Base-by-base conservation (phyloP, 2,329 filamentous ascomycete species). In the Colletotrichum orchidophilum region DNA sequence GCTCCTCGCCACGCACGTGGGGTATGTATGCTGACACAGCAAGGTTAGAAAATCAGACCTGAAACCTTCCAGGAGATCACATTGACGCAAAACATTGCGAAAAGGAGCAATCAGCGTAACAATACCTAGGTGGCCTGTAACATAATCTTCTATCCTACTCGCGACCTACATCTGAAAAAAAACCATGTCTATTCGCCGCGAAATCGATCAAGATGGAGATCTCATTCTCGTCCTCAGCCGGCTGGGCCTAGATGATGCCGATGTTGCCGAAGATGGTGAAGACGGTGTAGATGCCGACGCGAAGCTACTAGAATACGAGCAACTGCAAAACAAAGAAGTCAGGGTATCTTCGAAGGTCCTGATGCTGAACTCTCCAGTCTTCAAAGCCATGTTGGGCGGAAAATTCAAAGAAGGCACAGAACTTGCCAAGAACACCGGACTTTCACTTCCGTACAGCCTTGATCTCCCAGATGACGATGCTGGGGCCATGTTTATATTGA, bases 401-500 rank as follows among this genome's bases (percentile, higher is more conserved):
- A 73, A 66, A 27, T 78, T 77, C 52, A 71, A 59, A 13, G 76
- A 78, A 54, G 76, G 72, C 9, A 35, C 69, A 1, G 54, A 62
- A 5, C 69, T 77, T 3, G 60, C 50, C 26, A 58, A 35, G 31
- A 59, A 46, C 24, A 26, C 29, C 5, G 31, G 50, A 3, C 33
- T 31, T 18, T 24, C 53, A 15, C 42, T 42, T 15, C 58, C 63
- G 2, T 71, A 63, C 64, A 66, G 55, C 31, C 24, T 68, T 42
- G 33, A 68, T 3, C 73, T 79, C 15, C 76, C 76, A 0, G 76
- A 80, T 6, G 80, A 82, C 59, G 73, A 81, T 59, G 66, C 77
- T 0, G 73, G 75, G 1, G 77, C 78, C 1, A 77, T 83, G 69
- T 57, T 66, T 1, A 72, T 80, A 1, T 27, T 82, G 8, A 76